Evolutionary conservation across 768 basidiomycete genomes (phyloP).

Genomic region (Amanita molliuscula): DNA sequence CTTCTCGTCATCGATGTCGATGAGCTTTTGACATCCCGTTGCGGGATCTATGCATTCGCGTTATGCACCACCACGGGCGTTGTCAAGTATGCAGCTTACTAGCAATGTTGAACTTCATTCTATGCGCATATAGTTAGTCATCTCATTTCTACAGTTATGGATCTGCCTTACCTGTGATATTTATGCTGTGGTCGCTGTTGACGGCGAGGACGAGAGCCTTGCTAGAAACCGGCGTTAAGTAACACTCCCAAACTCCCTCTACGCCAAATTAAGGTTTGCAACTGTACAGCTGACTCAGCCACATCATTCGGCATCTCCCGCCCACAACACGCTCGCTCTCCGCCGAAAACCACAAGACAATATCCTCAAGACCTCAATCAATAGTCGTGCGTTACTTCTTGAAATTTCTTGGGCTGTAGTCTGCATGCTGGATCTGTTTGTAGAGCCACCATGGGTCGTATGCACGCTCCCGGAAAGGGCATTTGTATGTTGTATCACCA

Average conservation of each 20-base stretch:
- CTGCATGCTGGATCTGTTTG: slow-evolving; percentile 10
- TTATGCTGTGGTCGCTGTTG: slow-evolving; percentile 33
- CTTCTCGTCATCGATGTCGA: slow-evolving; percentile 91
- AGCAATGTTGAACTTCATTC: slow-evolving; percentile 98
- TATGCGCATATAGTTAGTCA: slow-evolving; percentile 18
- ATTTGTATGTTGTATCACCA: slow-evolving; percentile 61
- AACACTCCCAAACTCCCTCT: slow-evolving; percentile 8
- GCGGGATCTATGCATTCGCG: slow-evolving; percentile 62
- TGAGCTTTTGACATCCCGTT: slow-evolving; percentile 93
- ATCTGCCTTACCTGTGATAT: slow-evolving; percentile 23
- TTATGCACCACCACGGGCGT: slow-evolving; percentile 12
- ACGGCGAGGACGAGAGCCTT: slow-evolving; percentile 21
- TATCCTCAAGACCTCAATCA: slow-evolving; percentile 31
- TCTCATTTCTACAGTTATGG: slow-evolving; percentile 1
- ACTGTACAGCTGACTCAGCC: slow-evolving; percentile 50
- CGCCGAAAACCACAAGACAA: slow-evolving; percentile 29
- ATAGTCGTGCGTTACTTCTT: slow-evolving; percentile 14
- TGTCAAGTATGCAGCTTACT: slow-evolving; percentile 41
- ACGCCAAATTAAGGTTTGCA: slow-evolving; percentile 40
- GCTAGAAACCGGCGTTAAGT: slow-evolving; percentile 7
- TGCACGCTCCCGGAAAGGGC: slow-evolving; percentile 99
- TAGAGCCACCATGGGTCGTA: slow-evolving; percentile 77
- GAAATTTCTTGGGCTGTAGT: not conserved
- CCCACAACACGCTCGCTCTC: slow-evolving; percentile 6
- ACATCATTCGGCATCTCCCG: slow-evolving; percentile 27